Evolutionary conservation across 495 filamentous ascomycete genomes (phyloP).

Genomic region (Neurospora tetraspora): DNA sequence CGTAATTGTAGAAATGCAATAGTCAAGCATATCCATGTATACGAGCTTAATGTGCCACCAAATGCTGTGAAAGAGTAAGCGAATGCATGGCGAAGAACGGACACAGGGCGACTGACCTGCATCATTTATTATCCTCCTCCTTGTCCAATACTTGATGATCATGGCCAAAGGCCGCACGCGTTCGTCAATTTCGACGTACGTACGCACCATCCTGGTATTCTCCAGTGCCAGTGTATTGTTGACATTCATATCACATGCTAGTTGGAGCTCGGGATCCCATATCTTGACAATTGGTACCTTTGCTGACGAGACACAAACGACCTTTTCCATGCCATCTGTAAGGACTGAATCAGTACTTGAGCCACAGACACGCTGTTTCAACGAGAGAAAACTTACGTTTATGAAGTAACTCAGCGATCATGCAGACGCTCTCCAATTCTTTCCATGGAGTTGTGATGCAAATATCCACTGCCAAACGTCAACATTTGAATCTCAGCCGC

Average conservation of each 20-base stretch:
- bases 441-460: slow-evolving; percentile 87
- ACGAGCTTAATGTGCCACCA: slow-evolving; percentile 92
- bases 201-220: slow-evolving; percentile 97
- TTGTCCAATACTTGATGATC: slow-evolving; percentile 96
- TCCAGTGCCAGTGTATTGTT: slow-evolving; percentile 92
- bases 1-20: slow-evolving; percentile 91
- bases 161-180: slow-evolving; percentile 86
- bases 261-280: slow-evolving; percentile 84
- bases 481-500: slow-evolving; percentile 1
- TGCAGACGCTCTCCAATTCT: slow-evolving; percentile 75
- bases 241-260: slow-evolving; percentile 98
- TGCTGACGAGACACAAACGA: slow-evolving; percentile 84
- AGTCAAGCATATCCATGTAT: slow-evolving; percentile 99
- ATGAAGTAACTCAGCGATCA: slow-evolving; percentile 72
- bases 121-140: slow-evolving; percentile 84
- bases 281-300: slow-evolving; percentile 99
- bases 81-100: not conserved
- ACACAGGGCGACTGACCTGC: slow-evolving; percentile 54
- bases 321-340: slow-evolving; percentile 88
- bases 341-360: slow-evolving; percentile 15
- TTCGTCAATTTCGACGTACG: slow-evolving; percentile 88
- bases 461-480: slow-evolving; percentile 68
- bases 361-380: not conserved
- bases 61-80: slow-evolving; percentile 46
- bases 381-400: slow-evolving; percentile 51